Conservation (phyloP, 352 stramenopile species). For the Pythium vanterpoolii region DNA sequence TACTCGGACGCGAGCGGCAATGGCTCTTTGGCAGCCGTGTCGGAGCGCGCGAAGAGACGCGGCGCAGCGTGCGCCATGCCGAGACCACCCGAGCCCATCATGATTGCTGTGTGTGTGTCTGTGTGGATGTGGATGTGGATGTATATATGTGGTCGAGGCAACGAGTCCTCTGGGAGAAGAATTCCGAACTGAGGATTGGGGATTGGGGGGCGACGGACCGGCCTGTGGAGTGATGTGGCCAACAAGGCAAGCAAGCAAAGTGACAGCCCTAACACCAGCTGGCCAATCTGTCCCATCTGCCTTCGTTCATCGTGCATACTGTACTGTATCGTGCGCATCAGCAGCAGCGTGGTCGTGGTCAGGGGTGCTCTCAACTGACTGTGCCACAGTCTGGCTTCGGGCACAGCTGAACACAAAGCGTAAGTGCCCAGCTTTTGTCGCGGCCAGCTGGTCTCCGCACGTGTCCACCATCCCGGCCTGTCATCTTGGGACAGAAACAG, state of each 20-base stretch:
- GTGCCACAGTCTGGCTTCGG: too few relatives aligned
- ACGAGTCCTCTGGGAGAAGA: not conserved
- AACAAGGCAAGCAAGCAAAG: not conserved
- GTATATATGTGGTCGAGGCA: not conserved
- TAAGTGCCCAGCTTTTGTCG: too few relatives aligned
- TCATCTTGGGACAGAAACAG: too few relatives aligned
- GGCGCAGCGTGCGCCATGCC: slow-evolving; percentile 24
- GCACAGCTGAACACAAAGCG: too few relatives aligned
- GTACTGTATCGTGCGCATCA: not conserved
- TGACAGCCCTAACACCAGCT: not conserved
- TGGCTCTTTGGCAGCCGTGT: slow-evolving; percentile 5
- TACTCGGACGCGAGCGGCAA: slow-evolving; percentile 50
- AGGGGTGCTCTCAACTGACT: too few relatives aligned
- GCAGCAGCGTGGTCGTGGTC: too few relatives aligned
- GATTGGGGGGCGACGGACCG: not conserved
- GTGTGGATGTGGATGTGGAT: too few relatives aligned
- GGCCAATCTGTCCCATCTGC: not conserved
- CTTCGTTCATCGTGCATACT: not conserved
- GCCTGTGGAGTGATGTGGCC: not conserved
- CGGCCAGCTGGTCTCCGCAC: too few relatives aligned
- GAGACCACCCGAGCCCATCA: slow-evolving; percentile 16
- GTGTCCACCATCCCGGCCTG: too few relatives aligned
- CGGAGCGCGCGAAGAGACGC: slow-evolving; percentile 30
- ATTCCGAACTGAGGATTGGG: not conserved
- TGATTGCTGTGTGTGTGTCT: slow-evolving; percentile 11